Conservation (phyloP, 495 filamentous ascomycete genomes). For the Hypoxylon cercidicola region DNA sequence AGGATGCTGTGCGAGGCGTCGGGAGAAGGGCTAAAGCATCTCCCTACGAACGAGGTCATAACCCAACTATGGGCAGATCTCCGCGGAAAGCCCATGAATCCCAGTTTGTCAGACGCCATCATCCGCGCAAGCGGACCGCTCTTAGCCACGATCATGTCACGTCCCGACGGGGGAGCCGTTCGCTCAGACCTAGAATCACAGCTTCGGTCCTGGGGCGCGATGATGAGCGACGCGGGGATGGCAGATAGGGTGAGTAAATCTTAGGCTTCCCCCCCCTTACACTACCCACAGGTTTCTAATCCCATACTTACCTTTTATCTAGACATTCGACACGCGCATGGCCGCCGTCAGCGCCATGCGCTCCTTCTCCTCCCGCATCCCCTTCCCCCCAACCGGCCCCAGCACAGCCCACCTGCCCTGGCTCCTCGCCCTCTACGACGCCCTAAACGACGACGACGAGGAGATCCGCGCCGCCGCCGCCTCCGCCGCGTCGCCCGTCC, state of each 20-base stretch:
- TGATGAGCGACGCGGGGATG: slow-evolving; percentile 55
- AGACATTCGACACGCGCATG: slow-evolving; percentile 74
- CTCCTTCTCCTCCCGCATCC: slow-evolving; percentile 44
- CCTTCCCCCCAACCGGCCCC: slow-evolving; percentile 41
- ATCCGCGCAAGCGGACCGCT: slow-evolving; percentile 57
- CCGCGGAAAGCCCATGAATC: slow-evolving; percentile 50
- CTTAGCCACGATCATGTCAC: slow-evolving; percentile 45
- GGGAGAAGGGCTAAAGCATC: slow-evolving; percentile 5
- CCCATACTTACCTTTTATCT: background rate
- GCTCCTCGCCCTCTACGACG: slow-evolving; percentile 62
- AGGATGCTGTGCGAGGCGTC: slow-evolving; percentile 19
- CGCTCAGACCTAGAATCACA: slow-evolving; percentile 29
- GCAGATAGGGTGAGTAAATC: slow-evolving; percentile 55
- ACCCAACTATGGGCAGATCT: slow-evolving; percentile 46
- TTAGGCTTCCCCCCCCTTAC: background rate
- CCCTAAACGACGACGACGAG: slow-evolving; percentile 88
- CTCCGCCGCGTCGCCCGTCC: slow-evolving; percentile 49
- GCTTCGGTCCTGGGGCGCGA: slow-evolving; percentile 53
- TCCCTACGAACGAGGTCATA: slow-evolving; percentile 40
- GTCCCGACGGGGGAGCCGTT: slow-evolving; percentile 8
- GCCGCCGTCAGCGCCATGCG: slow-evolving; percentile 60
- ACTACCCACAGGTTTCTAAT: slow-evolving; percentile 5
- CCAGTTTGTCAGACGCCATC: slow-evolving; percentile 55
- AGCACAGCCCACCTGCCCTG: slow-evolving; percentile 47
- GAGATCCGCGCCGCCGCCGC: slow-evolving; percentile 79